Conservation (phyloP, 148 eudicot genomes). For the Vaccinium vitisidaea region DNA sequence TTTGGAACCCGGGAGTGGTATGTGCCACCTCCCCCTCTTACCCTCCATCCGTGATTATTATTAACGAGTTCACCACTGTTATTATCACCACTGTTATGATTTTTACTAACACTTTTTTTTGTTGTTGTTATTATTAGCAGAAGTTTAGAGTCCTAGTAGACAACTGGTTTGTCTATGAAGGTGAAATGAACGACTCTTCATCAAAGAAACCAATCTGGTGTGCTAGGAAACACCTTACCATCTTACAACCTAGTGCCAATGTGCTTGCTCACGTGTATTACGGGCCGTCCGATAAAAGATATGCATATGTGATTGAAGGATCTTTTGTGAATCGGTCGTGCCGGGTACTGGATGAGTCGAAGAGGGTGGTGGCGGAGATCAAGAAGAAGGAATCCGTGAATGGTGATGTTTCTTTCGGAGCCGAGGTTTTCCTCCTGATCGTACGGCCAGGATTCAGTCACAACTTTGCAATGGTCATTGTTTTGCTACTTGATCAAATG, state of each 20-base stretch:
- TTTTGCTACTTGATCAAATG: constrained; percentile 77
- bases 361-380: constrained; percentile 65
- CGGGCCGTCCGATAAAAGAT: constrained; percentile 26
- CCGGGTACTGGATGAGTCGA: constrained; percentile 47
- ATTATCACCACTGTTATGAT: no score
- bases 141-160: constrained; percentile 38
- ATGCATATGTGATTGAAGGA: constrained; percentile 59
- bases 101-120: neutral
- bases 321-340: constrained; percentile 57
- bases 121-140: constrained; percentile 23
- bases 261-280: constrained; percentile 51
- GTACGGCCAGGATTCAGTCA: constrained; percentile 54
- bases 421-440: constrained; percentile 67
- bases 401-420: constrained; percentile 58
- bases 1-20: no score
- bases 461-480: constrained; percentile 73
- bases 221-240: constrained; percentile 38
- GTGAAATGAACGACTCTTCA: constrained; percentile 27
- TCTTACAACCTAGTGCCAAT: constrained; percentile 30
- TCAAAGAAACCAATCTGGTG: constrained; percentile 29
- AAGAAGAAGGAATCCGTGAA: constrained; percentile 59
- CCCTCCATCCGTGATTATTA: no score
- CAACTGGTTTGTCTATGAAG: constrained; percentile 65
- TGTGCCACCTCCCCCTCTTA: no score
- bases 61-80: no score